Conservation (phyloP, 495 filamentous ascomycete species). For the Lepraria neglecta region DNA sequence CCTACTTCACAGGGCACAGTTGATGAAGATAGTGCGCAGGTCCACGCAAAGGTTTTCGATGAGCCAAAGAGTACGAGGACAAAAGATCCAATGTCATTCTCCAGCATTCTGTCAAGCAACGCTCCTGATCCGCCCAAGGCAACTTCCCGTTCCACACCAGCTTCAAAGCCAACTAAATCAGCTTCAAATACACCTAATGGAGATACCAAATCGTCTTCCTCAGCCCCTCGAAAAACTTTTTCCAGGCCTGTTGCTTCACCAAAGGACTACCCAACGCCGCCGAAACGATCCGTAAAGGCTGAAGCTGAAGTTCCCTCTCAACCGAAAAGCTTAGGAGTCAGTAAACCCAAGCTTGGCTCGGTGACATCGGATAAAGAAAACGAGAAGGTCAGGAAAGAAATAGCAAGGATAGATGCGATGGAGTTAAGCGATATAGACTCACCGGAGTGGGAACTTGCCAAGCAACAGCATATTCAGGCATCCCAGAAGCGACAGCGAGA, state of each 20-base stretch:
- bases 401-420: slow-evolving; percentile 59
- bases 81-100: slow-evolving; percentile 84
- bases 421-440: slow-evolving; percentile 63
- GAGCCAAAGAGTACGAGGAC: slow-evolving; percentile 57
- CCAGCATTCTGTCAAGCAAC: slow-evolving; percentile 75
- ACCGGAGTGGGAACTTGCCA: slow-evolving; percentile 55
- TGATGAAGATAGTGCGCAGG: slow-evolving; percentile 38
- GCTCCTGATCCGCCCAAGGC: slow-evolving; percentile 48
- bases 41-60: slow-evolving; percentile 19
- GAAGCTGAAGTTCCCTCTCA: slow-evolving; percentile 43
- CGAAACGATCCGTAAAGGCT: slow-evolving; percentile 38
- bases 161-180: slow-evolving; percentile 21
- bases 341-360: slow-evolving; percentile 45
- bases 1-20: slow-evolving; percentile 28
- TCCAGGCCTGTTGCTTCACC: slow-evolving; percentile 18
- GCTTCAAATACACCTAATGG: slow-evolving; percentile 18
- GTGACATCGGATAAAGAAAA: slow-evolving; percentile 57
- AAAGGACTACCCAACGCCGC: slow-evolving; percentile 40
- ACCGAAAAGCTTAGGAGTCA: slow-evolving; percentile 44
- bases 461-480: slow-evolving; percentile 47
- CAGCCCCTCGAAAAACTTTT: slow-evolving; percentile 29
- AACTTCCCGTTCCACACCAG: slow-evolving; percentile 22
- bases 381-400: slow-evolving; percentile 56
- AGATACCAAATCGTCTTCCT: slow-evolving; percentile 26
- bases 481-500: slow-evolving; percentile 56